Base-by-base conservation (phyloP, 2,329 filamentous ascomycete species). In the Stachybotrys chartarum region DNA sequence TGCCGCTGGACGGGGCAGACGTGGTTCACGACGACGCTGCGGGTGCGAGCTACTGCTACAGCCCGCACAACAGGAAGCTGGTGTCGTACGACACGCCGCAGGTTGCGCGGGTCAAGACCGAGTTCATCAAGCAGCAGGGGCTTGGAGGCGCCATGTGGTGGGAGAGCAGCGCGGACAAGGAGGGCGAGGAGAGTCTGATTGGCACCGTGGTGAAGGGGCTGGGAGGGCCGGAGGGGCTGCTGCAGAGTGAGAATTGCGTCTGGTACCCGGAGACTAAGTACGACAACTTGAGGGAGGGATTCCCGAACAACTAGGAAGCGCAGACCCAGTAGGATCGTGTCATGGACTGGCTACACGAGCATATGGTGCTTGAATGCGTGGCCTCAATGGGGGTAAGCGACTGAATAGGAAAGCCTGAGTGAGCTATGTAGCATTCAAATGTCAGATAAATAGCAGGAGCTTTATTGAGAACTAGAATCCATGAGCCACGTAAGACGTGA, bases 91-190 rank as follows among this genome's bases (percentile, higher is more conserved):
- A 91, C 67, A 93, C 84, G 1, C 80, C 84, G 1, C 72, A 76
- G 3, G 83, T 91, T 69, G 87, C 85, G 4, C 75, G 76, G 60
- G 68, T 73, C 60, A 97, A 97, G 76, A 84, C 85, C 1, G 74
- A 81, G 11, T 96, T 85, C 68, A 82, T 97, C 66, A 81, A 78
- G 65, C 69, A 81, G 18, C 75, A 79, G 49, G 77, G 82, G 0
- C 79, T 97, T 0, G 92, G 91, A 1, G 93, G 93, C 17, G 90
- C 82, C n/a, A 97, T 97, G 92, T 97, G 91, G 91, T 96, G 91
- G 91, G 92, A 97, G 74, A 90, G 84, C 63, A 93, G 87, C 64
- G 86, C 83, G 1, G 93, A 97, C 68, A 86, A 85, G 66, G 67
- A 71, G 3, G 85, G 84, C 0, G 75, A 78, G 0, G 71, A 79